Evolutionary conservation across 805 yeast genomes (phyloP), one percentile per base, ranked within the genome.

Genomic region (Ogataea thermomethanolica): DNA sequence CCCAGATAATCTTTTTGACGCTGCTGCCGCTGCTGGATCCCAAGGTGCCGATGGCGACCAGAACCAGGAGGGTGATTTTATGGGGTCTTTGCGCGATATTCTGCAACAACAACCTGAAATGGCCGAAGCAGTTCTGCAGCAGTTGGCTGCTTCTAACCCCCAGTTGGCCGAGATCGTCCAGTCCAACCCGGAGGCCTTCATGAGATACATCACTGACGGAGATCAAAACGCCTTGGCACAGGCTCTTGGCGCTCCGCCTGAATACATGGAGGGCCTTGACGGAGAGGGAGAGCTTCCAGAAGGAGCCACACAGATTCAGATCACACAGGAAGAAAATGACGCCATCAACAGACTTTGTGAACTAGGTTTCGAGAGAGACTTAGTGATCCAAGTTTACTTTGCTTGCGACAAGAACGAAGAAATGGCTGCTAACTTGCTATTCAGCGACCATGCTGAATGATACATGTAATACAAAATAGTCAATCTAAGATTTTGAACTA

Each of bases 391-490:
- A 69, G 95, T 95, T 23, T 93, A 87, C 68, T 81, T 93, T 74
- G 98, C 98, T 29, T 93, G 99, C 65, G 99, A 93, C 58, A 91
- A 89, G 68, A 88, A 93, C 65, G 99, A 93, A 69, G 96, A 91
- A 69, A 76, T 87, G 55, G 89, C 99, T 30, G 99, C 98, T 15
- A 93, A 93, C 67, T 78, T 88, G 58, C 71, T 93, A 53, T 85
- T 93, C 57, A 75, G 73, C 56, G 82, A 76, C 45, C 76, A 74
- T 43, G 64, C 66, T 37, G 65, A 60, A 27, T 55, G 45, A 41
- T 38, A 37, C 35, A 38, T 31, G 35, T 38, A 38, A 32, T 38
- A 31, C 21, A 21, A 25, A 13, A 29, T 9, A 15, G 14, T 17
- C 20, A 17, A 17, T 17, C 20, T 17, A 5, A 17, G 20, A 17